Conservation (phyloP, 768 basidiomycete genomes). For the Pleurotus platypus region DNA sequence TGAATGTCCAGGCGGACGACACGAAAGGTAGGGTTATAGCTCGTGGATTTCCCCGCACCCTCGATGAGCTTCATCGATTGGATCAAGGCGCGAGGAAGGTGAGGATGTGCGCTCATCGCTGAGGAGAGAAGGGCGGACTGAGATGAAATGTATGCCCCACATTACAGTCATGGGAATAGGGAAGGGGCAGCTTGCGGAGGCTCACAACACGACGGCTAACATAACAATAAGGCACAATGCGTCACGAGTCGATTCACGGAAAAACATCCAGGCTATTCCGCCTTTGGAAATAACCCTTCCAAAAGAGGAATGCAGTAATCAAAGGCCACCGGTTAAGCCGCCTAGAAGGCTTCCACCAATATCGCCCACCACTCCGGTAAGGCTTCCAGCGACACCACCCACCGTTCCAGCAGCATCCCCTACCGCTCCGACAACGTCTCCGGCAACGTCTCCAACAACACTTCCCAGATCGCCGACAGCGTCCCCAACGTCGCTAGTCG, state of each 20-base stretch:
- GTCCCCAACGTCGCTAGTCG: too few relatives aligned
- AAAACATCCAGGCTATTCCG: neutral
- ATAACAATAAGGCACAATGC: too few relatives aligned
- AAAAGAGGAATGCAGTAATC: neutral
- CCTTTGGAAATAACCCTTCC: neutral
- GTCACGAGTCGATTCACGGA: too few relatives aligned
- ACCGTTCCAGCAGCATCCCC: neutral
- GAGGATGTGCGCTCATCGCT: neutral
- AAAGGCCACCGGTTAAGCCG: neutral
- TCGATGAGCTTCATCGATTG: slow-evolving; percentile 4
- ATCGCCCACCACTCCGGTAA: too few relatives aligned
- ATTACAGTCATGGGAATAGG: neutral
- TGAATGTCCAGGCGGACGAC: slow-evolving; percentile 2
- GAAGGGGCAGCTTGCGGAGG: too few relatives aligned
- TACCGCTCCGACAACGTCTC: neutral
- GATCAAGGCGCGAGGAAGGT: neutral
- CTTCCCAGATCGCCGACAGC: too few relatives aligned
- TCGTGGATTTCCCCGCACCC: neutral
- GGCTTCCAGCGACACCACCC: neutral
- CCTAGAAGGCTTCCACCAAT: too few relatives aligned
- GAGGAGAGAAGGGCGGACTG: neutral
- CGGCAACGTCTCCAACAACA: neutral
- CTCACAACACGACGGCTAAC: too few relatives aligned
- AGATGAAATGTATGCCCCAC: neutral
- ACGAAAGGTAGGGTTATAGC: slow-evolving; percentile 3